Percentiles rank a stretch among this genome's conserved stretches.
These are phyloP conservation scores for Cladobotryum mycophilum DNA, from an alignment of 2,329 filamentous ascomycete genomes.

Conservation along the genomic window DNA sequence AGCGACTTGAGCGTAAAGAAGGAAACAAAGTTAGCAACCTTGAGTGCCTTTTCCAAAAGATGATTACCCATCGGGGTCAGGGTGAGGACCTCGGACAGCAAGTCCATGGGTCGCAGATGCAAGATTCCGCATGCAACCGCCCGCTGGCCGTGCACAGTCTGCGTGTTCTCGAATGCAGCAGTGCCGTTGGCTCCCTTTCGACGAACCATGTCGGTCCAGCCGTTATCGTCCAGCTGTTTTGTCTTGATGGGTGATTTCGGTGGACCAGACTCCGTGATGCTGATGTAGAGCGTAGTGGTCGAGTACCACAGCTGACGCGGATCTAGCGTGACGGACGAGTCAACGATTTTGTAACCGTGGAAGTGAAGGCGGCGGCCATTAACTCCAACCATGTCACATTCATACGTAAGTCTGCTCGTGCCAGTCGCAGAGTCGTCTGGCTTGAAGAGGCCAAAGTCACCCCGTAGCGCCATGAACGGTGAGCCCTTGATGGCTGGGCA, in stretches of 20 bases:
- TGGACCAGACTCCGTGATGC: constrained; percentile 38
- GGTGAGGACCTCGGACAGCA: constrained; percentile 48
- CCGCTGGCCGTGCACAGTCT: background rate
- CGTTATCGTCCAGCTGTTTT: too few species aligned
- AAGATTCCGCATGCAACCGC: constrained; percentile 51
- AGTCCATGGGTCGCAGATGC: constrained; percentile 46
- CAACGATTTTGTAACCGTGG: constrained; percentile 56
- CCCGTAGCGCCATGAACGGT: constrained; percentile 54
- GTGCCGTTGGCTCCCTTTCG: background rate
- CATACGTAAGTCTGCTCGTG: constrained; percentile 54
- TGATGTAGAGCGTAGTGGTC: constrained; percentile 57
- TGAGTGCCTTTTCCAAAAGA: constrained; percentile 37
- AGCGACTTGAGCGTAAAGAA: constrained; percentile 51
- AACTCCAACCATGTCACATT: constrained; percentile 53
- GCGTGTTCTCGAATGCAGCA: background rate
- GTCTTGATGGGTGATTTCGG: background rate
- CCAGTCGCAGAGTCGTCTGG: constrained; percentile 47
- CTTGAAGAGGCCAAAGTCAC: constrained; percentile 52
- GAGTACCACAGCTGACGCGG: constrained; percentile 53
- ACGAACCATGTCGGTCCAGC: background rate
- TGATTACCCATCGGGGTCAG: constrained; percentile 44
- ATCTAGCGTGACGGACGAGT: constrained; percentile 52
- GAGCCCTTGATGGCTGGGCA: constrained; percentile 32
- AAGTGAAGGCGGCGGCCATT: constrained; percentile 50
- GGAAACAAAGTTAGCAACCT: constrained; percentile 44